Evolutionary conservation across 768 basidiomycete species (phyloP), one percentile per base, ranked within the genome.

Genomic region (Xerocomellus dryophilus): DNA sequence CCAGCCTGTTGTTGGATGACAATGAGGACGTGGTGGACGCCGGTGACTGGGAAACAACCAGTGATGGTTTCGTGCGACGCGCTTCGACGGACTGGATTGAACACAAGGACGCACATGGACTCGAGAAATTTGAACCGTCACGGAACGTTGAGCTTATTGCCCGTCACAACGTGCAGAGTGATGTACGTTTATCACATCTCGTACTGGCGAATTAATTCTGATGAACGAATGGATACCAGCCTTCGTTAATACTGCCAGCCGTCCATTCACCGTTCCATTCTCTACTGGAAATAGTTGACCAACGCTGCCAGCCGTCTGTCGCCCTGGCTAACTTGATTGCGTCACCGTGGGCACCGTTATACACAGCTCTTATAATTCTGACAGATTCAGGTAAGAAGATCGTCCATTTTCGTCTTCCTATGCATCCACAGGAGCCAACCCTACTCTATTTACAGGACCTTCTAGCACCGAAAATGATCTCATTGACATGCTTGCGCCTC

Each of bases 61-160:
- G 68, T 14, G 62, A 74, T 32, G 78, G 77, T 17, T 74, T 71
- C 47, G 70, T 80, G 23, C 65, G 84, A 20, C 76, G 70, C 17
- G 85, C 84, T 7, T 87, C 85, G 2, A 88, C 87, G 7, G 81
- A 85, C 62, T 89, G 88, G 87, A 67, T 83, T 15, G 85, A 87
- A 61, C 83, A 84, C 60, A 75, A 73, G 21, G 84, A 86, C 63
- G 76, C 74, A 1, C 82, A 86, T 59, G 85, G 84, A 2, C 72
- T 84, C 4, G 85, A 88, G 65, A 81, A 78, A 53, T 81, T 80
- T 38, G 86, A 87, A 60, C 81, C 85, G 8, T 74, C 78, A 12
- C 73, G 79, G 57, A 89, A 89, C 61, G 72, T 89, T 8, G 83
- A 88, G 62, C 76, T 89, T 35, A 60, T 81, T 38, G 78, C 79